phyloP scores from a whole-genome alignment of 352 stramenopile genomes.

The Pythium brassicae region DNA sequence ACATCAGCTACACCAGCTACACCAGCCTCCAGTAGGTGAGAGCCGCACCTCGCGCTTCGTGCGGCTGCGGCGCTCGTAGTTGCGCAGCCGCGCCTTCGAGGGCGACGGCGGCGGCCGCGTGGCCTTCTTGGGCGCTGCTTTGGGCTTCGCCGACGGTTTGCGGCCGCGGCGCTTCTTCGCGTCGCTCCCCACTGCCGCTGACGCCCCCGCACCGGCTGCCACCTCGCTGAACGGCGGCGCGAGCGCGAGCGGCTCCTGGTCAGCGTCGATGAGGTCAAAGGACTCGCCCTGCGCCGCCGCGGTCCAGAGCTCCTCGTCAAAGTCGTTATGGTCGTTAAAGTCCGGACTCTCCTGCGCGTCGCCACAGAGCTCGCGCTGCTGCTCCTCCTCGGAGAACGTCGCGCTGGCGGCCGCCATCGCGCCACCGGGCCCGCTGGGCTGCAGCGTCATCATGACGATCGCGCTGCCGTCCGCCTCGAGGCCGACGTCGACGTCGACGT shows the following conservation, averaged over 20 bases:
- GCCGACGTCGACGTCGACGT: neutral
- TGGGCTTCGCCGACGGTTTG: slow-evolving; percentile 31
- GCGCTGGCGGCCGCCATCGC: neutral
- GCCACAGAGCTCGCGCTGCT: slow-evolving; percentile 9
- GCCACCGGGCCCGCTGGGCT: neutral
- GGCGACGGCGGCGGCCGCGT: slow-evolving; percentile 33
- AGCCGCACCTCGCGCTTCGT: slow-evolving; percentile 33
- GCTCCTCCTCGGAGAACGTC: slow-evolving; percentile 11
- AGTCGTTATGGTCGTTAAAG: slow-evolving; percentile 14
- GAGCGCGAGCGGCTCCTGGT: slow-evolving; percentile 8
- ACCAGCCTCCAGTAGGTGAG: slow-evolving; percentile 1
- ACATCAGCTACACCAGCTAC: neutral
- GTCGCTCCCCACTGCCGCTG: neutral
- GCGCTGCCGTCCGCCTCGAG: slow-evolving; percentile 13
- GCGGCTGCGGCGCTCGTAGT: slow-evolving; percentile 50
- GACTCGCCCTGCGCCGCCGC: slow-evolving; percentile 3
- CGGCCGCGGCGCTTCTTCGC: slow-evolving; percentile 37
- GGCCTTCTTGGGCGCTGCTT: slow-evolving; percentile 24
- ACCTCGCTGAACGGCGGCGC: neutral
- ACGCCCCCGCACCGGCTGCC: neutral
- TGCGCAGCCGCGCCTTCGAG: slow-evolving; percentile 39
- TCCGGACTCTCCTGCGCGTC: slow-evolving; percentile 10
- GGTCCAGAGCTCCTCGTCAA: slow-evolving; percentile 14
- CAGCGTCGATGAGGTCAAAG: slow-evolving; percentile 17
- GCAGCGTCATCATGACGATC: slow-evolving; percentile 16